Evolutionary conservation across 2,329 filamentous ascomycete species (phyloP).

Genomic region (Hysterium pulicare): DNA sequence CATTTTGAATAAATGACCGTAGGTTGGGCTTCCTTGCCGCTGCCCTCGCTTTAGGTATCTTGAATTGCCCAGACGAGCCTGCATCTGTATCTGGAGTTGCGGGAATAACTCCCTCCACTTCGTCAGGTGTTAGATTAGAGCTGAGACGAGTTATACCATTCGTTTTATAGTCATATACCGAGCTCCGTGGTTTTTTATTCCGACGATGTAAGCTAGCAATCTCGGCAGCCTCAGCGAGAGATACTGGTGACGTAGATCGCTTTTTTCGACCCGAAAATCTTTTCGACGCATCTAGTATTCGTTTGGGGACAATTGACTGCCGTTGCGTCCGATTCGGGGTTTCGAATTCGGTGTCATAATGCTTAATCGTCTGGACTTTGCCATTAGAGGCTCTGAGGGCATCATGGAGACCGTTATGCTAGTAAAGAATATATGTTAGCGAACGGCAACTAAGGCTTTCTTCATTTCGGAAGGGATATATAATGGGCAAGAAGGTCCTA

Average conservation of each 20-base stretch:
- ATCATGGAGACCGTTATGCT: constrained; percentile 46
- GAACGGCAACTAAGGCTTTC: background rate
- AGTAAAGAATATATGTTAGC: constrained; percentile 22
- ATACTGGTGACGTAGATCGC: constrained; percentile 52
- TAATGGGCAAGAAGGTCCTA: background rate
- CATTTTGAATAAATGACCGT: constrained; percentile 16
- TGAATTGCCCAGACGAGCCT: constrained; percentile 20
- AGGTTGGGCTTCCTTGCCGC: constrained; percentile 17
- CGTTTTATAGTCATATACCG: constrained; percentile 19
- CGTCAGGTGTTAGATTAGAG: constrained; percentile 28
- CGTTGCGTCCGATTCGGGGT: constrained; percentile 37
- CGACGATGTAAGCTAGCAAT: constrained; percentile 48
- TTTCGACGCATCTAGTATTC: constrained; percentile 8
- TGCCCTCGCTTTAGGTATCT: constrained; percentile 15
- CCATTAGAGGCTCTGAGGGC: constrained; percentile 47
- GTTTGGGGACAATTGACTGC: constrained; percentile 9
- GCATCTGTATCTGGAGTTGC: constrained; percentile 39
- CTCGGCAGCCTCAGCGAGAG: constrained; percentile 54
- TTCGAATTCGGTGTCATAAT: constrained; percentile 43
- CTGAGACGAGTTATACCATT: constrained; percentile 14
- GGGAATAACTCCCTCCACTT: constrained; percentile 31
- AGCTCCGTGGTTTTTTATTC: constrained; percentile 47
- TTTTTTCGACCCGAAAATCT: constrained; percentile 39
- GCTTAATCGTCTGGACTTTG: constrained; percentile 38
- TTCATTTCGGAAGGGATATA: constrained; percentile 6